Percentiles rank a stretch among this genome's conserved stretches.
Conservation (phyloP, 352 stramenopile genomes). For the Pythium myriotylum region DNA sequence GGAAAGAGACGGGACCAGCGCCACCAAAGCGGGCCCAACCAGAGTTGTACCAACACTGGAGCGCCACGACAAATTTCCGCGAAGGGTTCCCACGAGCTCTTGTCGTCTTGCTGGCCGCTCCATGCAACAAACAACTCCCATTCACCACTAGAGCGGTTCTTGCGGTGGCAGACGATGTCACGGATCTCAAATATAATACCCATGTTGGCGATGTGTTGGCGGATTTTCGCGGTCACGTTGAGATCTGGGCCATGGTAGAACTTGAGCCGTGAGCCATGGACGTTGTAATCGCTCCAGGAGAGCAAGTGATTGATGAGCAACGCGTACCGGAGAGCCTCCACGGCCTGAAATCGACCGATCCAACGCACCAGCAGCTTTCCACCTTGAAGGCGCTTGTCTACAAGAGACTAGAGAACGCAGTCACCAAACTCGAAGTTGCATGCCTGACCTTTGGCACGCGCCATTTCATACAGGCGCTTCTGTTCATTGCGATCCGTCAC, state of each 20-base stretch:
- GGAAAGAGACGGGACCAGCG: no score
- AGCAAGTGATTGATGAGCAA: constrained; percentile 26
- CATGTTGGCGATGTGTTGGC: constrained; percentile 15
- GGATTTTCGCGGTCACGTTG: constrained; percentile 18
- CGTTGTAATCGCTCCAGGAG: constrained; percentile 19
- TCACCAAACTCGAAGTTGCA: constrained; percentile 27
- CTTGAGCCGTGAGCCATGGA: constrained; percentile 26
- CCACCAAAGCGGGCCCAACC: no score
- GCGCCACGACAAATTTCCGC: no score
- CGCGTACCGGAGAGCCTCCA: constrained; percentile 15
- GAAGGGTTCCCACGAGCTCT: constrained; percentile 27
- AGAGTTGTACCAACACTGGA: no score
- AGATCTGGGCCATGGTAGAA: constrained; percentile 21
- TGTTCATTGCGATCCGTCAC: no score
- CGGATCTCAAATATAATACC: constrained; percentile 20
- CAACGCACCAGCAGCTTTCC: constrained; percentile 26
- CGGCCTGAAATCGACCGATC: constrained; percentile 27
- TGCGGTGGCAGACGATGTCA: constrained; percentile 8
- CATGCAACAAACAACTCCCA: constrained; percentile 21
- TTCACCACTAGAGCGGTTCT: constrained; percentile 3
- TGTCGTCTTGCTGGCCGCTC: constrained; percentile 17
- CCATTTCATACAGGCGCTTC: no score
- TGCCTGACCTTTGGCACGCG: background rate
- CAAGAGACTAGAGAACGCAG: constrained; percentile 28
- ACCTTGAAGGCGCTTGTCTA: constrained; percentile 20